Base-by-base conservation (phyloP, 2,329 filamentous ascomycete species). In the Ilyonectria mors-panacis region DNA sequence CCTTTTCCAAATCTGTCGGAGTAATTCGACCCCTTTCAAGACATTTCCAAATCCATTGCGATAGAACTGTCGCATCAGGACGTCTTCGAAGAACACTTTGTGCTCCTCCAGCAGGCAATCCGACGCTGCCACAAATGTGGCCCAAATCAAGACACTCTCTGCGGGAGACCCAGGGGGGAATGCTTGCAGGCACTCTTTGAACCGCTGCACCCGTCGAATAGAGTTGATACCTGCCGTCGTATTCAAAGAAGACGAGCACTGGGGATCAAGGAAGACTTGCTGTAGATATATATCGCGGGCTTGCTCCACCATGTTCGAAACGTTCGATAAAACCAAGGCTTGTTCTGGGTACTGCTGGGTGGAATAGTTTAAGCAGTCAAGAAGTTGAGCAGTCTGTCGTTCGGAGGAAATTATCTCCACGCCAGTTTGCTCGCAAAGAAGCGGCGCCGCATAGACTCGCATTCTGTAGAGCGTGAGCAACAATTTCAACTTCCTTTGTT, bases 251-350 rank as follows among this genome's bases (percentile, higher is more conserved):
- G 67, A 73, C 0, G 60, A 48, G 2, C 65, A 57, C 5, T 71
- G 66, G 9, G 67, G 67, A 9, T 75, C 73, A 1, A 70, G 68
- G 0, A 71, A 19, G 4, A 73, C 92, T 79, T 95, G 93, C 73
- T 97, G 94, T 1, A 97, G 85, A 76, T 93, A 96, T 55, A 97
- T 97, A 2, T 91, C 89, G 4, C 93, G 92, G 0, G 94, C 93
- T 76, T 97, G 94, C 1, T 97, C 88, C 73, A 93, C 93, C 83
- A 97, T 92, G 70, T 97, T 95, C 50, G 91, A 85, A 73, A 97
- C 87, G 51, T 94, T 91, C 1, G 90, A 91, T 70, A 91, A 92
- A 2, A 93, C 88, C 1, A 97, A 82, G 6, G 91, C 88, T 67
- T 93, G 93, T 77, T 97, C 93, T 73, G 97, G 88, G 8, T 89